Evolutionary conservation across 208 protist genomes (phyloP), one percentile per base, ranked within the genome.

Genomic region (Strigomonas culicis): DNA sequence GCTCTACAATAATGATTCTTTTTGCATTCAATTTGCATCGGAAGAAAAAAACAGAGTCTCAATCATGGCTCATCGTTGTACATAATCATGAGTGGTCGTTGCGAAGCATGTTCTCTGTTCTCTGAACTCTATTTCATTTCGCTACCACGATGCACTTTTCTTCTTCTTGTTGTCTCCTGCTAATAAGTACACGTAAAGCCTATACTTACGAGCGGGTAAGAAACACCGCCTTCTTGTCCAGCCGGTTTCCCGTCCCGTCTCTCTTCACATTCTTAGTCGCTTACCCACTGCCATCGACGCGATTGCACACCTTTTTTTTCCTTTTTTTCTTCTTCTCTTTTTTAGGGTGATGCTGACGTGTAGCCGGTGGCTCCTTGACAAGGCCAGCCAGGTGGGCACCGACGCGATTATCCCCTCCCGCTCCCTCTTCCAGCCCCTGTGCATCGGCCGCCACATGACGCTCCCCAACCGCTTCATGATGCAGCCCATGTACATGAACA

Each of bases 401-500:
- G 17, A n/a, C 13, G 57, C 57, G 21, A 27, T 69, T 0, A 36
- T 28, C n/a, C 41, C 41, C 17, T 15, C 30, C 1, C 52, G 49
- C 10, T n/a, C 39, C 10, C 77, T 94, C 19, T 92, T 92, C 69
- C 67, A 62, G 19, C 89, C 89, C 1, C 85, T 95, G 36, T 34
- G 43, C 1, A 83, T 94, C 28, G 75, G 74, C 4, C 44, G 53
- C 4, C 61, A 75, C 50, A 74, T 92, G 0, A 3, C 72, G 3
- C 73, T 95, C 11, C 84, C 84, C 2, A 95, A 95, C 56, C 83
- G 89, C 27, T 89, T 95, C 50, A 60, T 93, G 32, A 93, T 95
- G 86, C 75, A 88, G 59, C 84, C 89, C 6, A 82, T 92, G 34
- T 93, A 95, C 66, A 62, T 95, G n/a, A 95, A 95, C 68, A 73